phyloP scores from a whole-genome alignment of 75 land plant species.

The Azolla pinnata region DNA sequence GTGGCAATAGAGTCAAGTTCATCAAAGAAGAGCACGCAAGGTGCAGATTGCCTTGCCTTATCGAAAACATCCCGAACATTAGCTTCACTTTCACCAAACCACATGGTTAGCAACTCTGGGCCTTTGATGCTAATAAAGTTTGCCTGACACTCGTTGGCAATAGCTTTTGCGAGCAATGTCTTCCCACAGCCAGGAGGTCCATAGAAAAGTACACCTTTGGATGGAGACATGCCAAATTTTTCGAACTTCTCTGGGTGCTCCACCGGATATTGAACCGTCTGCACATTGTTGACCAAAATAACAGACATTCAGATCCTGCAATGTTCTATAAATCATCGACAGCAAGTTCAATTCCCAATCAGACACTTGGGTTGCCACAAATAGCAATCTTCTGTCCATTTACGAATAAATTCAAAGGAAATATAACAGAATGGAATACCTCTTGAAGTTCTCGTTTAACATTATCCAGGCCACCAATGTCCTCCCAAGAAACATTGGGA shows the following conservation, averaged over 20 bases:
- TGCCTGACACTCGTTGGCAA: conserved; percentile 28
- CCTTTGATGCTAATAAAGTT: conserved; percentile 30
- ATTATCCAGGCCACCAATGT: conserved; percentile 79
- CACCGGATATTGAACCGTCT: conserved; percentile 79
- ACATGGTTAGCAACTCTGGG: conserved; percentile 26
- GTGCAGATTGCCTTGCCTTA: conserved; percentile 28
- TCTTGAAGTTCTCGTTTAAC: conserved; percentile 84
- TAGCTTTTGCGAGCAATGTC: conserved; percentile 27
- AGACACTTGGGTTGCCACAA: no score
- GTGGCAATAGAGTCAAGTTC: conserved; percentile 29
- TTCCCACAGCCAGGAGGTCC: conserved; percentile 32
- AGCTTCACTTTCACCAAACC: conserved; percentile 32
- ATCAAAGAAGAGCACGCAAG: conserved; percentile 30
- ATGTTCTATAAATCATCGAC: conserved; percentile 26
- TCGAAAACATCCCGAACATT: conserved; percentile 27
- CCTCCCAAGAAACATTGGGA: conserved; percentile 76
- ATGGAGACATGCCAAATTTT: conserved; percentile 86
- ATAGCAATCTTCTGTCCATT: no score
- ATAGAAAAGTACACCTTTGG: conserved; percentile 72
- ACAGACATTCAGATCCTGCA: no score
- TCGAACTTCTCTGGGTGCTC: conserved; percentile 80
- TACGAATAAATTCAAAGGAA: not conserved
- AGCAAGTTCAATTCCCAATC: not conserved
- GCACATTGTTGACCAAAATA: conserved; percentile 3
- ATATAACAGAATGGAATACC: conserved; percentile 19